phyloP scores from a whole-genome alignment of 1,284 basidiomycete species.

The Microbotryomycetes sp. region DNA sequence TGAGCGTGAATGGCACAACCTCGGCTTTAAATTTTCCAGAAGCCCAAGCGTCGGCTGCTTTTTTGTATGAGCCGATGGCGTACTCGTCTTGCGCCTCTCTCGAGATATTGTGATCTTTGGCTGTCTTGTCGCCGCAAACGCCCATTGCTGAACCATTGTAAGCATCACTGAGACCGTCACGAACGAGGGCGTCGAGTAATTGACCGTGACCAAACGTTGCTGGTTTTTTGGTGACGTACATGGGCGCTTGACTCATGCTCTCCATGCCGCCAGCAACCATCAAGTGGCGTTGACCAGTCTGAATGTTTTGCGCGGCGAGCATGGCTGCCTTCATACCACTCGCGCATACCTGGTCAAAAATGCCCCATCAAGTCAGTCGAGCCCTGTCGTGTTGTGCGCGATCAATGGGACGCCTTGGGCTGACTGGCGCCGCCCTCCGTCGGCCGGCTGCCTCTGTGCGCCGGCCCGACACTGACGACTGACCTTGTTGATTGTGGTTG shows the following conservation, averaged over 20 bases:
- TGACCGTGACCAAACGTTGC: conserved; percentile 40
- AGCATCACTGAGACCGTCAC: conserved; percentile 39
- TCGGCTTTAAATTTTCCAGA: conserved; percentile 76
- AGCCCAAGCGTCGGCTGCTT: conserved; percentile 84
- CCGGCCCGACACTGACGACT: not conserved
- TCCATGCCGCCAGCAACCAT: conserved; percentile 47
- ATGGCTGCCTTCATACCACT: conserved; percentile 45
- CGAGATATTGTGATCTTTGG: conserved; percentile 40
- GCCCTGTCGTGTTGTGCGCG: not conserved
- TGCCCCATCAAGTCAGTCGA: not conserved
- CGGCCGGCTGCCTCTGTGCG: not conserved
- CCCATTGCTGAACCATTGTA: conserved; percentile 57
- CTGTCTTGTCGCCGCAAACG: conserved; percentile 50
- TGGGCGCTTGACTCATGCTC: conserved; percentile 39
- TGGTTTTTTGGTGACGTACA: not conserved
- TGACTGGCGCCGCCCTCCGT: not conserved
- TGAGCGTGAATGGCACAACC: conserved; percentile 76
- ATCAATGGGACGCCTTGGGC: not conserved
- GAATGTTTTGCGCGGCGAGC: conserved; percentile 44
- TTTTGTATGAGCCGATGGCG: conserved; percentile 84
- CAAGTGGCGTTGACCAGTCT: conserved; percentile 41
- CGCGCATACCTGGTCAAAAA: conserved; percentile 40
- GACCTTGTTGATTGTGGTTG: conserved; percentile 84
- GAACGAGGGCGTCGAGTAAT: conserved; percentile 39
- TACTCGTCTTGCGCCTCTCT: conserved; percentile 50